Base-by-base conservation (phyloP, 495 filamentous ascomycete genomes). In the Neurospora intermedia region DNA sequence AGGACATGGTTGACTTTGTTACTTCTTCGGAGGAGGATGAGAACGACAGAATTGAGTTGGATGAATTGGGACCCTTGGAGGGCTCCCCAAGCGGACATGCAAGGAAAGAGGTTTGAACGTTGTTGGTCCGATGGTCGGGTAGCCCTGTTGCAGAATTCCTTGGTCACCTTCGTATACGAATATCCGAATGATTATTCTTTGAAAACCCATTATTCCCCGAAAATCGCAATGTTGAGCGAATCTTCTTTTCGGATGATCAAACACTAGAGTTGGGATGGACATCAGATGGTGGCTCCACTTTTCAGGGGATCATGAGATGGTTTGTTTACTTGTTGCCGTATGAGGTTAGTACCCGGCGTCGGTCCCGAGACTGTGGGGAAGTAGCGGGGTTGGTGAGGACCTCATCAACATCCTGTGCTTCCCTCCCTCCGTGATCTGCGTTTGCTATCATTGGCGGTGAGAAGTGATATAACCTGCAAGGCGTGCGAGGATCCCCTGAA, bases 1-100 rank as follows among this genome's bases (percentile, higher is more conserved):
- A 76, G 43, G 69, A 54, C 7, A 71, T 71, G 27, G 76, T 73
- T 40, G 77, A 80, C 71, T 74, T 73, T 70, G 70, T 74, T 15
- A 75, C 76, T 39, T 72, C 76, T 20, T 76, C 72, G 74, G 71
- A 75, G 9, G 35, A 74, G 7, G 54, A 35, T 18, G 54, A 27
- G 15, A 16, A 66, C 15, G 27, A 66, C 54, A 31, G 54, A 5
- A 66, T 66, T 38, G 54, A 66, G 27, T 66, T 66, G 54, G 54
- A 66, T 6, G 54, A 66, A 38, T 27, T 66, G 54, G 54, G 54
- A 35, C 54, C 54, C 54, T 38, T 66, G 54, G 54, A 66, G 15
- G 54, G 27, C 13, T 27, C 54, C 11, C 27, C 54, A 66, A 66
- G 54, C 54, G 54, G 54, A 27, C 27, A 35, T 66, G 54, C 54